These are phyloP conservation scores for Thalassiosira tumida DNA, from an alignment of 352 stramenopile species.

Conservation along the genomic window DNA sequence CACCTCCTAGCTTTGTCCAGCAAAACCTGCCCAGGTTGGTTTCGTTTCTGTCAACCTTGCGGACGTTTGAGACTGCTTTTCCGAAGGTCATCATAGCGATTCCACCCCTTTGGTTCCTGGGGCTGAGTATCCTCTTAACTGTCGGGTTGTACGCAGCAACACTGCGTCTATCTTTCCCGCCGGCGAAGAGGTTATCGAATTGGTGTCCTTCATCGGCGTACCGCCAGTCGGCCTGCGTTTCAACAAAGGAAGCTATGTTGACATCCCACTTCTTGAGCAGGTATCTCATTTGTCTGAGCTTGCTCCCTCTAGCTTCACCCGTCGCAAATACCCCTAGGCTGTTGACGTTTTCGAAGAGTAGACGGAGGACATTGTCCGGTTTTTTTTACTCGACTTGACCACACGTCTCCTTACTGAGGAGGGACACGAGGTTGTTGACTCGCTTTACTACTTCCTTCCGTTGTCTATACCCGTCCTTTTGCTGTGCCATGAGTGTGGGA, in stretches of 20 bases:
- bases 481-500: too few species aligned
- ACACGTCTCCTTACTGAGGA: not conserved
- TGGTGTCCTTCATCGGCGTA: not conserved
- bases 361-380: not conserved
- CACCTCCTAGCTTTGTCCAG: slow-evolving; percentile 22
- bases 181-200: slow-evolving; percentile 27
- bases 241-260: not conserved
- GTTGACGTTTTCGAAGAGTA: slow-evolving; percentile 43
- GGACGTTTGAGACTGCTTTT: not conserved
- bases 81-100: slow-evolving; percentile 27
- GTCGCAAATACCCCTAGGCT: slow-evolving; percentile 45
- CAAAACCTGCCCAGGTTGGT: slow-evolving; percentile 29
- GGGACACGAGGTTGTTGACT: too few species aligned
- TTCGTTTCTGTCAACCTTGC: not conserved
- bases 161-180: not conserved
- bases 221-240: not conserved
- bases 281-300: not conserved
- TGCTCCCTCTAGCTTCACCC: not conserved
- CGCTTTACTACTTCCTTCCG: too few species aligned
- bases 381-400: not conserved
- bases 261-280: not conserved
- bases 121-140: not conserved
- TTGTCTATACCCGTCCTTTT: too few species aligned
- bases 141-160: slow-evolving; percentile 28
- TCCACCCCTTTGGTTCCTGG: slow-evolving; percentile 37